Evolutionary conservation across 2,329 filamentous ascomycete species (phyloP).

Genomic region (Scortechinia acanthostroma): DNA sequence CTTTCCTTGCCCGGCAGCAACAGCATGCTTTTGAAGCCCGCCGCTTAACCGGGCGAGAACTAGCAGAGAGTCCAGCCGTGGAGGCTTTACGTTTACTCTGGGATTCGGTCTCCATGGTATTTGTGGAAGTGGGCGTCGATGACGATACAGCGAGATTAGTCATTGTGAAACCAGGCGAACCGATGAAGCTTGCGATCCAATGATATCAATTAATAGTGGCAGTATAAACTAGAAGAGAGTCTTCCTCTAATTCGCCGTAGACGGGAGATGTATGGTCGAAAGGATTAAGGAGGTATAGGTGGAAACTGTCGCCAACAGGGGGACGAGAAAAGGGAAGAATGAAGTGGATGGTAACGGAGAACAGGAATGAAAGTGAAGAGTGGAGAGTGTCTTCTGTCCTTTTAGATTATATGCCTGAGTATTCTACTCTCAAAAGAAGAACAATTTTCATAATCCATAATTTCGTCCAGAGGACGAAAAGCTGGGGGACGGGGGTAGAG

Average conservation of each 20-base stretch:
- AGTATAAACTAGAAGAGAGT: no score
- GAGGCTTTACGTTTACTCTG: neutral
- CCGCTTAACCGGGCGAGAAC: constrained; percentile 31
- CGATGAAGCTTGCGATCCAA: neutral
- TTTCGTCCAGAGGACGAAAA: neutral
- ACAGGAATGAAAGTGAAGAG: neutral
- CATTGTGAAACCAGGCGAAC: neutral
- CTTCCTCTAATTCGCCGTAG: no score
- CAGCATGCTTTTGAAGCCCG: constrained; percentile 61
- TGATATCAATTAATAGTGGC: no score
- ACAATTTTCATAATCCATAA: neutral
- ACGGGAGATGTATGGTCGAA: no score
- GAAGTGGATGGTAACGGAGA: neutral
- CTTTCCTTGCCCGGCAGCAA: constrained; percentile 58
- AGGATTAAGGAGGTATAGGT: neutral
- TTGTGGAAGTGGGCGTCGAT: neutral
- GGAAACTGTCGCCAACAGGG: neutral
- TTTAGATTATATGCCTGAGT: neutral
- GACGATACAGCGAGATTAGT: neutral
- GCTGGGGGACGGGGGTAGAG: neutral
- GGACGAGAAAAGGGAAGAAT: neutral
- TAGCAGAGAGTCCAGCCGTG: neutral
- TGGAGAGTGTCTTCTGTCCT: neutral
- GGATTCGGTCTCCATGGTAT: neutral
- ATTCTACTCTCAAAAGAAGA: neutral